A percentile compares a stretch with the other conserved stretches of the same genome.
Conservation (phyloP, 257 asterid genomes). For the Nicotiana obtusifolia region DNA sequence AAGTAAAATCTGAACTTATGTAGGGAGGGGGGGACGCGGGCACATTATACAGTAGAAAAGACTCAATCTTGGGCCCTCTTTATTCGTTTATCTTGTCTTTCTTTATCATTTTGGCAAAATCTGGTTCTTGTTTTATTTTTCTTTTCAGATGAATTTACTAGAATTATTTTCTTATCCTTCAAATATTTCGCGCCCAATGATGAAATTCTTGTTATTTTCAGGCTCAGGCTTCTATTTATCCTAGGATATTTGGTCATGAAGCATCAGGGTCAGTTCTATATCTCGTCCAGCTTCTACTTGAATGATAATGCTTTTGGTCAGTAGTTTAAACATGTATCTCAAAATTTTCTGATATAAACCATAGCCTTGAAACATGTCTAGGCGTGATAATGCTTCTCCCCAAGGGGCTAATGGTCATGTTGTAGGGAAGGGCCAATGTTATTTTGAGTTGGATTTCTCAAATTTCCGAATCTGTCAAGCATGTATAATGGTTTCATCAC, state of each 20-base stretch:
- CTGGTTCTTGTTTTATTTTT: background rate
- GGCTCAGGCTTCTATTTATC: constrained; percentile 63
- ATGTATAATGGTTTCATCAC: background rate
- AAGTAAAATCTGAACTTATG: background rate
- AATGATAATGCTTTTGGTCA: background rate
- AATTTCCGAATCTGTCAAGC: background rate
- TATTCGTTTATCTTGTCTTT: background rate
- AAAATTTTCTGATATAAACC: background rate
- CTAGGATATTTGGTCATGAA: constrained; percentile 96
- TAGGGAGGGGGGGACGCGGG: background rate
- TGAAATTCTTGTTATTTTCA: constrained; percentile 22
- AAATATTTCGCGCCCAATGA: background rate
- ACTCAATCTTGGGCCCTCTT: background rate
- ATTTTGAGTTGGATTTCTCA: background rate
- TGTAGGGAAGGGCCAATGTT: background rate
- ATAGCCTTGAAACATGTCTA: background rate
- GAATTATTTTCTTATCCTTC: background rate
- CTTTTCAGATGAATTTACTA: background rate
- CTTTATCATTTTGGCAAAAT: background rate
- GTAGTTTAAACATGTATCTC: background rate
- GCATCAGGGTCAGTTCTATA: constrained; percentile 74
- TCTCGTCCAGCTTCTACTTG: constrained; percentile 6
- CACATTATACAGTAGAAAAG: background rate
- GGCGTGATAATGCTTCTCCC: background rate
- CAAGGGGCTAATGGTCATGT: background rate